Conservation (phyloP, 345 rosid species). For the Eucalyptus cladocalyx region DNA sequence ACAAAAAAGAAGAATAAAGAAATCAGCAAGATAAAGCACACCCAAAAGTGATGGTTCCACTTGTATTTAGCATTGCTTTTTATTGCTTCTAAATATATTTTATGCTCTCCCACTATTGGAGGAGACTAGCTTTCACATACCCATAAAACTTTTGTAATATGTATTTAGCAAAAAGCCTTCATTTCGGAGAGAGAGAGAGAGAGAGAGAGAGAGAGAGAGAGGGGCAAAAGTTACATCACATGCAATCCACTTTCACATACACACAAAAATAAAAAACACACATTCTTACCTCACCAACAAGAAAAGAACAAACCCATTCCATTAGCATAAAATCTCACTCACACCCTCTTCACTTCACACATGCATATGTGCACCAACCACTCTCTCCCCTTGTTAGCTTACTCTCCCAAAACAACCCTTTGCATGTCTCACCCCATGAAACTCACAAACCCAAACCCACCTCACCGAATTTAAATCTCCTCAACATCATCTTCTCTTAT, state of each 20-base stretch:
- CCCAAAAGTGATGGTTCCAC: slow-evolving; percentile 33
- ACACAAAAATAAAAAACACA: background rate
- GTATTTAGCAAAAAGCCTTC: background rate
- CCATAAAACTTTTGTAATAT: slow-evolving; percentile 10
- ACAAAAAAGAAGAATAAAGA: background rate
- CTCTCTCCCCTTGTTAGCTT: background rate
- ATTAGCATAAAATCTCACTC: background rate
- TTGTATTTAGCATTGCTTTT: background rate
- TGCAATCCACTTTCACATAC: slow-evolving; percentile 46
- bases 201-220: background rate
- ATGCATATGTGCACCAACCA: background rate
- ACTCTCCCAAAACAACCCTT: background rate
- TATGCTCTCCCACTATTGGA: background rate
- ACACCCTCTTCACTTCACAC: background rate
- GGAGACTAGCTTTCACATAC: slow-evolving; percentile 14
- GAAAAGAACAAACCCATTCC: slow-evolving; percentile 43
- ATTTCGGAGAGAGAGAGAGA: background rate
- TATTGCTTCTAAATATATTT: background rate
- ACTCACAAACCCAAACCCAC: background rate
- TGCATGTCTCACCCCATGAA: background rate
- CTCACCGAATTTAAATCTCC: background rate
- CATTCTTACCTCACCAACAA: slow-evolving; percentile 37
- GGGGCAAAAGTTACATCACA: slow-evolving; percentile 31
- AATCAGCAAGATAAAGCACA: background rate
- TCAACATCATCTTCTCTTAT: background rate